Base-by-base conservation (phyloP, 192 early-diverging fungal species). In the Phlyctochytrium bullatum region DNA sequence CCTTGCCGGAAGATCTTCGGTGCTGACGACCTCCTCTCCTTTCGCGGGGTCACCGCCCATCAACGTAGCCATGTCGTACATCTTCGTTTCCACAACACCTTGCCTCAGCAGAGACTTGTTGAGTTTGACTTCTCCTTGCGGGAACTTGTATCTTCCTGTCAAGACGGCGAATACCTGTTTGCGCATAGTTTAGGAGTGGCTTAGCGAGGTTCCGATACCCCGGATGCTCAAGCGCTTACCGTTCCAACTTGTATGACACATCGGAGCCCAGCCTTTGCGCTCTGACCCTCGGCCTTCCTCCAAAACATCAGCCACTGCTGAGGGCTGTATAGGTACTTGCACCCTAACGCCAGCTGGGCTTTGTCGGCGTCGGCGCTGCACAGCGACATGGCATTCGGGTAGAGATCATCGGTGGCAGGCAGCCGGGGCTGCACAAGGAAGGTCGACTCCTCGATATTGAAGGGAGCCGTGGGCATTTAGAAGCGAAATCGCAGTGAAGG, bases 221-320 rank as follows among this genome's bases (percentile, higher is more conserved):
- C 12, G 10, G 10, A 50, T 10, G 40, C 40, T n/a, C 12, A 50
- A 10, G n/a, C n/a, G 27, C 54, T 14, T 25, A 57, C 47, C 4
- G 67, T 69, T 30, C 67, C 67, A 53, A 34, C 31, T 33, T 69
- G 67, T 10, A 69, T 34, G 16, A 69, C 52, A 29, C 67, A 69
- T 27, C 67, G 20, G 2, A 69, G 34, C 28, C 59, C 67, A 2
- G 60, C 34, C 54, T 69, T 69, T 10, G 47, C 34, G 60, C 50
- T 61, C 34, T 24, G 67, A 3, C 52, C 51, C 27, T 69, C 61
- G 6, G 60, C 60, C 28, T 35, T 23, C 50, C 32, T 50, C 28
- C 60, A 69, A 16, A 50, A 62, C 23, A 36, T 3, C 2, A 69
- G 47, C 67, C 67, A 69, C 32, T 69, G 59, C 17, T 16, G 25